These are phyloP conservation scores for Panicum miliaceum DNA, from an alignment of 176 grass and related monocot species.

Conservation along the genomic window DNA sequence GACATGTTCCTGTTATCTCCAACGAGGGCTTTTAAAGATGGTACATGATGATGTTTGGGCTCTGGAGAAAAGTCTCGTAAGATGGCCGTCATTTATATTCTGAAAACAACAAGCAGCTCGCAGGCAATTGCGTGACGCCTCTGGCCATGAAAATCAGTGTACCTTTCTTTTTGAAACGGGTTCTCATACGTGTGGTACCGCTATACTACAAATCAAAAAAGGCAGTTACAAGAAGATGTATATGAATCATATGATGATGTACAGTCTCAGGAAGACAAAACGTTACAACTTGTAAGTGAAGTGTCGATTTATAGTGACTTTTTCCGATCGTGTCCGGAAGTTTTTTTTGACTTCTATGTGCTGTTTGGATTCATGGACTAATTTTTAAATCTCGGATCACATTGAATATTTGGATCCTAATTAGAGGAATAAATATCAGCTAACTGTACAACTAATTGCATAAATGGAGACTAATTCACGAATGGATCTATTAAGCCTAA, in stretches of 20 bases:
- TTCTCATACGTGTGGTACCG: neutral
- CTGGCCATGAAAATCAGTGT: neutral
- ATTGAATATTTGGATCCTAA: no score
- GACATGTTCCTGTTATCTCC: constrained; percentile 6
- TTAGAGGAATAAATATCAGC: no score
- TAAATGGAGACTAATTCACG: no score
- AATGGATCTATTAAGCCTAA: no score
- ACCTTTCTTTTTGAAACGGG: neutral
- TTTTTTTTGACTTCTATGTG: no score
- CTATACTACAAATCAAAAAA: neutral
- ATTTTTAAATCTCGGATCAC: no score
- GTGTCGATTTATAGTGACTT: neutral
- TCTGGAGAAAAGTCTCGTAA: constrained; percentile 2
- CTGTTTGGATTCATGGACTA: no score
- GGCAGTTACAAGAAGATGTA: neutral
- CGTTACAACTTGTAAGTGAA: neutral
- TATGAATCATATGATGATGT: no score
- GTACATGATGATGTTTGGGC: constrained; percentile 29
- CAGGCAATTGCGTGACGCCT: neutral
- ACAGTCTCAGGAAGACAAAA: neutral
- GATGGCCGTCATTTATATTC: neutral
- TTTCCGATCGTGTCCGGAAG: neutral
- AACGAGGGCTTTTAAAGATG: constrained; percentile 14
- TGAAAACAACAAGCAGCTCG: constrained; percentile 33
- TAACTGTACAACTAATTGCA: no score